These are phyloP conservation scores for Aspergillus jensenii DNA, from an alignment of 2,329 filamentous ascomycete species.

Conservation along the genomic window DNA sequence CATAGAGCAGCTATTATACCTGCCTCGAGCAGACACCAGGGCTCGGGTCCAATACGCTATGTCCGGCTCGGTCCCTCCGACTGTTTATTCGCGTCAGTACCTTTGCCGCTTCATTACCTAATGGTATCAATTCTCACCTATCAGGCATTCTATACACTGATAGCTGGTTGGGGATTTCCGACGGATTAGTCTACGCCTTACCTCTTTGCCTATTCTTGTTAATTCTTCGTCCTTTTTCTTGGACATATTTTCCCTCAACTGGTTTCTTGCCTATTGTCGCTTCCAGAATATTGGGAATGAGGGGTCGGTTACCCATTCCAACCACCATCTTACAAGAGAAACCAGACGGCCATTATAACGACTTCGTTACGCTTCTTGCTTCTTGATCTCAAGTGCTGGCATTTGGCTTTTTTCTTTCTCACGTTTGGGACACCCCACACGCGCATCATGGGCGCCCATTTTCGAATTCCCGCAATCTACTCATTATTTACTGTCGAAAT, in stretches of 20 bases:
- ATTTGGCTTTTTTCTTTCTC: neutral
- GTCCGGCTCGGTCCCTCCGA: neutral
- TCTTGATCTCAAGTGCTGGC: conserved; percentile 10
- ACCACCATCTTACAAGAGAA: neutral
- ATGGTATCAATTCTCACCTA: neutral
- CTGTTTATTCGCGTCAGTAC: neutral
- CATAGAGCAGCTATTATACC: neutral
- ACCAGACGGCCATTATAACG: neutral
- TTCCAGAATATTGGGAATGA: neutral
- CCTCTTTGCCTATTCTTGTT: neutral
- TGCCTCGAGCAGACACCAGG: neutral
- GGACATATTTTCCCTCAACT: neutral
- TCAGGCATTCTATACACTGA: neutral
- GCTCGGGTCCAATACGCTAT: neutral
- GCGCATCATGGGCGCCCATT: neutral
- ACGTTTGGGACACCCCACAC: neutral
- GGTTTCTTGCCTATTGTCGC: neutral
- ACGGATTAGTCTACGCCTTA: neutral
- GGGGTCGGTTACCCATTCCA: neutral
- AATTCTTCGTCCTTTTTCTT: neutral
- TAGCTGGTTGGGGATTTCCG: neutral
- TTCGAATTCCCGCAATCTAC: neutral
- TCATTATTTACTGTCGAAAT: neutral
- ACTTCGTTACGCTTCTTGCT: neutral
- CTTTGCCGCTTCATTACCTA: neutral